Evolutionary conservation across 768 basidiomycete species (phyloP).

Genomic region (Auriscalpium orientale): DNA sequence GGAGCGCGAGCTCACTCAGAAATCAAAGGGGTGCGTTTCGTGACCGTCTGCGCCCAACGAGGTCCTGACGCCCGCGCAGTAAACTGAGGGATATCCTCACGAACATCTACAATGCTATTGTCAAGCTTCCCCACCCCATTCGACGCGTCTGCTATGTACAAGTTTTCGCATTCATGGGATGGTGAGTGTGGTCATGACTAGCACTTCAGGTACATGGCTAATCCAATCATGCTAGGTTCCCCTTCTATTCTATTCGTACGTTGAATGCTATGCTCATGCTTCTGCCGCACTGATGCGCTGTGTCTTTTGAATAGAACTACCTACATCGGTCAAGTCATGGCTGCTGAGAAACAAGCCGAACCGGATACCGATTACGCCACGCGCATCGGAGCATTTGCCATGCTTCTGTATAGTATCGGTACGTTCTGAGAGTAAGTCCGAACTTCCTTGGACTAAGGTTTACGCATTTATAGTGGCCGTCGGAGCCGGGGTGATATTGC

Average conservation of each 20-base stretch:
- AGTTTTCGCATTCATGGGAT: constrained; percentile 94
- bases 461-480: constrained; percentile 62
- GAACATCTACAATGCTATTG: constrained; percentile 69
- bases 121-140: constrained; percentile 75
- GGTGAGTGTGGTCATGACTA: constrained; percentile 42
- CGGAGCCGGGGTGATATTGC: constrained; percentile 70
- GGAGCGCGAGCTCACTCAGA: constrained; percentile 41
- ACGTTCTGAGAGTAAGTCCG: constrained; percentile 16
- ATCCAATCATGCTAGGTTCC: constrained; percentile 54
- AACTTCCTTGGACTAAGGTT: constrained; percentile 6
- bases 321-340: constrained; percentile 93
- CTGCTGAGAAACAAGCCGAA: constrained; percentile 60
- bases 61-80: constrained; percentile 26
- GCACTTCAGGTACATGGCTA: background rate
- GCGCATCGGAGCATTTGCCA: constrained; percentile 77
- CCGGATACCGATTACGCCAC: constrained; percentile 82
- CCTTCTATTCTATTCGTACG: constrained; percentile 86
- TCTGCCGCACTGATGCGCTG: constrained; percentile 2
- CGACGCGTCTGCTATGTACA: constrained; percentile 90
- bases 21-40: constrained; percentile 25
- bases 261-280: constrained; percentile 4
- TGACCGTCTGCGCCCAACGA: background rate
- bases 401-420: constrained; percentile 90
- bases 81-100: constrained; percentile 64
- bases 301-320: constrained; percentile 53